Conservation (phyloP, 2,329 filamentous ascomycete species). For the Blumeriella jaapii region DNA sequence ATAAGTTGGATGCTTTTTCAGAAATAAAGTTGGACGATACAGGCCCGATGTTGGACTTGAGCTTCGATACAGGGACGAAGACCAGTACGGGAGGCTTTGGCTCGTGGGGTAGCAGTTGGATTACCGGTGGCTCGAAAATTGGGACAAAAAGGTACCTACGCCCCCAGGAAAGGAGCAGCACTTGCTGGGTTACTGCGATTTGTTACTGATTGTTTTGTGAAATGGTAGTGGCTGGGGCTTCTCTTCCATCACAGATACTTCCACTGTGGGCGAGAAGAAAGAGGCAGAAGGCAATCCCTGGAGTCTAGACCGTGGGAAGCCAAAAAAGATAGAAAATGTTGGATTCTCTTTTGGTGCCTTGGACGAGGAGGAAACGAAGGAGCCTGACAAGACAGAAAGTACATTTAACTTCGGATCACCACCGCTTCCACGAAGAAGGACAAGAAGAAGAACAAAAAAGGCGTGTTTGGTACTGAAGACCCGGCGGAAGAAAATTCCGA, state of each 20-base stretch:
- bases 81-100: constrained; percentile 34
- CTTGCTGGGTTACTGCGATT: not conserved
- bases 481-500: constrained; percentile 21
- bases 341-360: constrained; percentile 38
- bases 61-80: constrained; percentile 38
- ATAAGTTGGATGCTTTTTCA: constrained; percentile 46
- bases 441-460: constrained; percentile 35
- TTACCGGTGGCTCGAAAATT: constrained; percentile 31
- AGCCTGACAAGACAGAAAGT: constrained; percentile 28
- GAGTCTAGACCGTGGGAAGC: constrained; percentile 35
- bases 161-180: not conserved
- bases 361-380: constrained; percentile 31
- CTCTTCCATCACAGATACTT: constrained; percentile 18
- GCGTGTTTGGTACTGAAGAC: constrained; percentile 15
- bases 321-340: constrained; percentile 42
- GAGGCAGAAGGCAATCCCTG: constrained; percentile 38
- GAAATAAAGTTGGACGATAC: constrained; percentile 57
- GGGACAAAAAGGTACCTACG: constrained; percentile 18
- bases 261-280: constrained; percentile 33
- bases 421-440: constrained; percentile 33
- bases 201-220: not conserved
- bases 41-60: constrained; percentile 45
- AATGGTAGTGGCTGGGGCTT: constrained; percentile 20
- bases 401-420: constrained; percentile 28
- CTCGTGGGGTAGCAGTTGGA: constrained; percentile 50